These are phyloP conservation scores for Suhomyces canberraensis DNA, from an alignment of 805 yeast genomes.

Conservation along the genomic window DNA sequence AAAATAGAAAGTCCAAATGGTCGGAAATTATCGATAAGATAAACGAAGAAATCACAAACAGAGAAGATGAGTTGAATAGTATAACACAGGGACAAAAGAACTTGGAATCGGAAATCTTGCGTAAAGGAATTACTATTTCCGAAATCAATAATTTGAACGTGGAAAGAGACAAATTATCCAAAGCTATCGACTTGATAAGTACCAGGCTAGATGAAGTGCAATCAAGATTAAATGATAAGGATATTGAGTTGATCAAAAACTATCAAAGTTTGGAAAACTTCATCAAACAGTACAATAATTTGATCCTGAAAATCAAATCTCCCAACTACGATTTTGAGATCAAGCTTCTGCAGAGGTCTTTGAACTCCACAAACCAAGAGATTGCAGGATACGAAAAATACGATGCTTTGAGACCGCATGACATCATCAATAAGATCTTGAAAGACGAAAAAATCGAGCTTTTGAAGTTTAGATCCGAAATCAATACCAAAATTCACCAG, in stretches of 20 bases:
- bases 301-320: constrained; percentile 47
- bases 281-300: constrained; percentile 55
- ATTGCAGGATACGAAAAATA: constrained; percentile 4
- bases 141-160: constrained; percentile 61
- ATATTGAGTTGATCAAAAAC: constrained; percentile 46
- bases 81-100: constrained; percentile 41
- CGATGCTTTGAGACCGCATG: constrained; percentile 18
- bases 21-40: constrained; percentile 53
- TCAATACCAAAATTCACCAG: constrained; percentile 44
- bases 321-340: constrained; percentile 39
- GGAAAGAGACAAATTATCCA: constrained; percentile 58
- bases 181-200: constrained; percentile 45
- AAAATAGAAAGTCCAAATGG: constrained; percentile 66
- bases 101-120: constrained; percentile 39
- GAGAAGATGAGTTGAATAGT: constrained; percentile 40
- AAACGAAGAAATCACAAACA: constrained; percentile 47
- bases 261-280: constrained; percentile 51
- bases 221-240: constrained; percentile 47
- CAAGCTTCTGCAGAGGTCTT: constrained; percentile 19
- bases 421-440: constrained; percentile 45
- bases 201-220: constrained; percentile 45
- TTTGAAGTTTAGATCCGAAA: constrained; percentile 25
- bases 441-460: constrained; percentile 43
- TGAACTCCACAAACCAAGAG: constrained; percentile 3
- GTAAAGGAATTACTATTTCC: constrained; percentile 58